Base-by-base conservation (phyloP, 495 filamentous ascomycete genomes). In the Aspergillus funiculosus region DNA sequence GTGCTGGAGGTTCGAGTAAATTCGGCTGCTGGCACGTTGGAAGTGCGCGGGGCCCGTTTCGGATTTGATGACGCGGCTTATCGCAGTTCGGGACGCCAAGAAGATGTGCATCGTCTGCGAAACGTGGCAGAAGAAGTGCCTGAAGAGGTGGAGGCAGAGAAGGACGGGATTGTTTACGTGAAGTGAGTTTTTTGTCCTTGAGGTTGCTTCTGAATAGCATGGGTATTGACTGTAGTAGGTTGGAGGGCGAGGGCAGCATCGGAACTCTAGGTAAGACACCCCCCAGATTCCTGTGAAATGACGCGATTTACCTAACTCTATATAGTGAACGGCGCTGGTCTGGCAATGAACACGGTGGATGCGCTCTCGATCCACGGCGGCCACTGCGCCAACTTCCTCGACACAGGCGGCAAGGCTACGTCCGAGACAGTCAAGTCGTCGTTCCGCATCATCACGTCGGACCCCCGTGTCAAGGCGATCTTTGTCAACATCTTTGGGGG, bases 401-500 rank as follows among this genome's bases (percentile, higher is more conserved):
- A 94, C 59, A 94, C 88, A 0, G 89, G 89, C 21, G 89, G 88
- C 39, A 94, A 94, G 61, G 89, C 89, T 1, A 94, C 89, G 1
- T 78, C 76, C n/a, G 80, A 83, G 54, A 94, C 87, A 0, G 85
- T 95, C 28, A 83, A 85, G 63, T 72, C 79, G 35, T 82, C 80
- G 15, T 91, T 95, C 52, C 71, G 78, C 37, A 67, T 86, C 6
- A 79, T 95, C 13, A 66, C 87, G 49, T 73, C 69, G 20, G 89
- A 94, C 55, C 53, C 69, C 9, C 68, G 89, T 7, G 86, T 94
- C 5, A 80, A 80, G 45, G 71, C 74, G 2, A 75, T 94, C 36
- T 86, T 94, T 62, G 86, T 95, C 25, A 95, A 95, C 55, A 91
- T 94, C 50, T 95, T 95, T 58, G 89, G 89, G 3, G 89, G 89